These are phyloP conservation scores for Globisporangium cylindrosporum DNA, from an alignment of 352 stramenopile genomes.

Conservation along the genomic window DNA sequence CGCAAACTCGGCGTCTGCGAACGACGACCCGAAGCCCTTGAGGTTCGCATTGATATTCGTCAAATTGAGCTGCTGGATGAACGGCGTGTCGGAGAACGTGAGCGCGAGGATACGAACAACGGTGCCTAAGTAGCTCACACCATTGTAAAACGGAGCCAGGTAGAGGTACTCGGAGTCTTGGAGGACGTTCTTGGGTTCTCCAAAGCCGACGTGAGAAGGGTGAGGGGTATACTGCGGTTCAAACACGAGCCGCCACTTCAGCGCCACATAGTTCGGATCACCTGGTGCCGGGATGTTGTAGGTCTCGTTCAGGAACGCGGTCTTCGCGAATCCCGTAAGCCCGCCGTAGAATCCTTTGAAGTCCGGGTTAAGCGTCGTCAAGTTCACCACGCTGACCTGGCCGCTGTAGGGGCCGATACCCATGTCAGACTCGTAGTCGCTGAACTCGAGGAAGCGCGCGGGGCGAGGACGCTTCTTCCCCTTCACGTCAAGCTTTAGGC, in stretches of 20 bases:
- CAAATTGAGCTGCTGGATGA: slow-evolving; percentile 60
- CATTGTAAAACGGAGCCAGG: slow-evolving; percentile 67
- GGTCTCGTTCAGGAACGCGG: slow-evolving; percentile 60
- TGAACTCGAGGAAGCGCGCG: slow-evolving; percentile 76
- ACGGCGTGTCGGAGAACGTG: slow-evolving; percentile 46
- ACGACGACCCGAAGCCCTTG: slow-evolving; percentile 53
- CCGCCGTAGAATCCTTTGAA: slow-evolving; percentile 59
- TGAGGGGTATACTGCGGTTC: slow-evolving; percentile 47
- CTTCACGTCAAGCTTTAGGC: slow-evolving; percentile 68
- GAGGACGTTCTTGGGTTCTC: slow-evolving; percentile 29
- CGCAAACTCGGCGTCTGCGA: slow-evolving; percentile 51
- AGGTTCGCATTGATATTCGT: slow-evolving; percentile 37
- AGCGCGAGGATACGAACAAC: slow-evolving; percentile 48
- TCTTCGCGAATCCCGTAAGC: slow-evolving; percentile 57
- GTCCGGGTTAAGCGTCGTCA: slow-evolving; percentile 38
- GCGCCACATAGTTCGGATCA: slow-evolving; percentile 42
- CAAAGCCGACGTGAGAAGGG: slow-evolving; percentile 35
- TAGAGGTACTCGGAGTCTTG: slow-evolving; percentile 67
- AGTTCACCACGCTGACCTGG: slow-evolving; percentile 60
- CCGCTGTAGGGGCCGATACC: slow-evolving; percentile 63
- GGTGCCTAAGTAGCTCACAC: slow-evolving; percentile 39
- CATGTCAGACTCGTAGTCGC: slow-evolving; percentile 61
- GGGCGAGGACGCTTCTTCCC: slow-evolving; percentile 73
- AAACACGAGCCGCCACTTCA: slow-evolving; percentile 46
- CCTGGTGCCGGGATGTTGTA: slow-evolving; percentile 46